Evolutionary conservation across 1,284 basidiomycete genomes (phyloP).

Genomic region (Moniliella sp.): DNA sequence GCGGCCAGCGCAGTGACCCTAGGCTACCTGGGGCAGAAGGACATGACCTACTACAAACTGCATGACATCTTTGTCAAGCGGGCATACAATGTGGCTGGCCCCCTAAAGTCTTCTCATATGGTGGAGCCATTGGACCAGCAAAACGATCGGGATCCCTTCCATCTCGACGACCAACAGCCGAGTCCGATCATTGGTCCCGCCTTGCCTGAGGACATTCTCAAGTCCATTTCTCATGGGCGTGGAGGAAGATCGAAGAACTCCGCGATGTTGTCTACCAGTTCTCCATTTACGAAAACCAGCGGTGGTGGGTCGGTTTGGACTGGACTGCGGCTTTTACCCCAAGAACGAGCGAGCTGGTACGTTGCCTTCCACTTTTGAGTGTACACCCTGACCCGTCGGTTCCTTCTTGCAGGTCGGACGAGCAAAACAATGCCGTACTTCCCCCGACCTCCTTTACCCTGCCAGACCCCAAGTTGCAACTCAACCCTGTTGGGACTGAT

Average conservation of each 20-base stretch:
- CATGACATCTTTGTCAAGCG: constrained; percentile 1
- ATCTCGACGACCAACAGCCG: not conserved
- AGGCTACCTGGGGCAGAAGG: not conserved
- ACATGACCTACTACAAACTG: not conserved
- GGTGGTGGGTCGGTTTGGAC: constrained; percentile 54
- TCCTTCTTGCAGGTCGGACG: constrained; percentile 35
- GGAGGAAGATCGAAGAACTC: constrained; percentile 7
- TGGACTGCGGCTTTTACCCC: constrained; percentile 73
- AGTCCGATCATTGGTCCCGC: constrained; percentile 1
- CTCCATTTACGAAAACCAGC: constrained; percentile 65
- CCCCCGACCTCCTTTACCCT: constrained; percentile 42
- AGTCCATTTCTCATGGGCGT: constrained; percentile 1
- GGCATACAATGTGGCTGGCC: too few relatives aligned
- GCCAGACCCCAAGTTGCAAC: constrained; percentile 33
- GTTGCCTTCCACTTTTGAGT: too few relatives aligned
- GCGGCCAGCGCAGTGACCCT: constrained; percentile 9
- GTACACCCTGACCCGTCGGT: too few relatives aligned
- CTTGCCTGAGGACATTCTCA: not conserved
- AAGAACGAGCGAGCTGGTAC: constrained; percentile 74
- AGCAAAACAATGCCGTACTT: constrained; percentile 31
- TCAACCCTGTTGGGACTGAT: constrained; percentile 13
- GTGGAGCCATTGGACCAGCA: not conserved
- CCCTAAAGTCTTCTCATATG: too few relatives aligned
- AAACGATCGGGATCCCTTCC: not conserved
- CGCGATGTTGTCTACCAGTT: constrained; percentile 29